Evolutionary conservation across 768 basidiomycete genomes (phyloP), one percentile per base, ranked within the genome.

Genomic region (Mycena chlorophos): DNA sequence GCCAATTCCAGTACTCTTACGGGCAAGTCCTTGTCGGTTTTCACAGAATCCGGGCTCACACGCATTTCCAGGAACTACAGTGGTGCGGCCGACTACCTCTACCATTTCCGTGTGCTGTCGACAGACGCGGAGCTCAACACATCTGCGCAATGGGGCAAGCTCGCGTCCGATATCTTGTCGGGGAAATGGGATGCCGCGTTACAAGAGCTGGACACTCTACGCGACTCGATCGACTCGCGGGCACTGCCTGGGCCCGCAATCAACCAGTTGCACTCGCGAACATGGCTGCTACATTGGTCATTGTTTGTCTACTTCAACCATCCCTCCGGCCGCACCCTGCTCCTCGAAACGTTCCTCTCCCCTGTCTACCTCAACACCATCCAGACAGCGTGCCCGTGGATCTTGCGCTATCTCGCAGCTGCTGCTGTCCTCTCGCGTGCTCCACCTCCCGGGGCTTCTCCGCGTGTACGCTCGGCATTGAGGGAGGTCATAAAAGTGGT

Each of bases 241-340:
- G 76, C 84, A 5, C 73, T 85, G 63, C 79, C 86, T 46, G 82
- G 87, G 34, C 87, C 88, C n/a, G 86, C 89, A 0, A 81, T 95
- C 26, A 80, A 84, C 31, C 93, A 97, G 66, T 80, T 99, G 27
- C 94, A 98, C 71, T 91, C 94, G 2, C 85, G 97, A 55, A 92
- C 94, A 19, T 98, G 96, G 94, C 83, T 96, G 57, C 85, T 92
- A 5, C 97, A 98, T 74, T 99, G 96, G 97, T 91, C 89, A 1
- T 85, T 99, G 47, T 98, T 98, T 71, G 94, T 98, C 53, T 98
- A 96, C 76, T 99, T 94, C 79, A 98, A 97, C 76, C 92, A 98
- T 73, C 86, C 87, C 0, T 85, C 94, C 64, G 94, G 93, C 25
- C 87, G 94, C 38, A 91, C 90, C 0, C 84, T 92, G 17, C 86